These are phyloP conservation scores for Botrytis paeoniae DNA, from an alignment of 2,329 filamentous ascomycete genomes.

Conservation along the genomic window DNA sequence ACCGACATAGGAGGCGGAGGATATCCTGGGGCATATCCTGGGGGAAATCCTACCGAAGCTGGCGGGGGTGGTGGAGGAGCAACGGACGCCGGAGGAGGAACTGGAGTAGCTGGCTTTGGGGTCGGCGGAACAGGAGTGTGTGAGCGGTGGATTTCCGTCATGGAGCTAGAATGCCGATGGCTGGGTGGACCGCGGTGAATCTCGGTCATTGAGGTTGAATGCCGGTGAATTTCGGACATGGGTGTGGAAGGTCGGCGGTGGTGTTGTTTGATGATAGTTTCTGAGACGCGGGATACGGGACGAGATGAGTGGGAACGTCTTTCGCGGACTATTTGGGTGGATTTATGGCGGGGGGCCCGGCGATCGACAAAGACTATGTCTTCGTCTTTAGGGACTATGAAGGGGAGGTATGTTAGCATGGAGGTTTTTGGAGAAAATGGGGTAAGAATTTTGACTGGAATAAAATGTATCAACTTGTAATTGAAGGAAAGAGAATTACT, in stretches of 20 bases:
- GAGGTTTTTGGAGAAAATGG: too few species aligned
- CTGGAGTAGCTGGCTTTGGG: background rate
- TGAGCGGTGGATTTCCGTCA: slow-evolving; percentile 3
- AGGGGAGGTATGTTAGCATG: background rate
- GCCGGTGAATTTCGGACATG: slow-evolving; percentile 10
- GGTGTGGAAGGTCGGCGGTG: background rate
- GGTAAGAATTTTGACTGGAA: background rate
- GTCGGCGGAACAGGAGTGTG: slow-evolving; percentile 1
- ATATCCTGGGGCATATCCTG: background rate
- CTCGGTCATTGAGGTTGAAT: background rate
- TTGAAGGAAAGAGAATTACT: background rate
- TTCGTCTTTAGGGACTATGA: slow-evolving; percentile 17
- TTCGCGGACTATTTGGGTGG: background rate
- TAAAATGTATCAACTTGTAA: background rate
- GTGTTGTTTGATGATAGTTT: slow-evolving; percentile 16
- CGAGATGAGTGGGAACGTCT: background rate
- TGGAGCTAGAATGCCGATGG: background rate
- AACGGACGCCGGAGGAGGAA: background rate
- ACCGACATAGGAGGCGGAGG: background rate
- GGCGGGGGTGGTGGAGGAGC: background rate
- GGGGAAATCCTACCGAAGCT: background rate
- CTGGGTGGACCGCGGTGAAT: background rate
- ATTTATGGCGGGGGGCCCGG: slow-evolving; percentile 2
- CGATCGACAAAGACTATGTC: slow-evolving; percentile 18
- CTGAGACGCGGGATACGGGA: slow-evolving; percentile 17